Evolutionary conservation across 805 yeast genomes (phyloP), one percentile per base, ranked within the genome.

Genomic region (Deakozyma indianensis): DNA sequence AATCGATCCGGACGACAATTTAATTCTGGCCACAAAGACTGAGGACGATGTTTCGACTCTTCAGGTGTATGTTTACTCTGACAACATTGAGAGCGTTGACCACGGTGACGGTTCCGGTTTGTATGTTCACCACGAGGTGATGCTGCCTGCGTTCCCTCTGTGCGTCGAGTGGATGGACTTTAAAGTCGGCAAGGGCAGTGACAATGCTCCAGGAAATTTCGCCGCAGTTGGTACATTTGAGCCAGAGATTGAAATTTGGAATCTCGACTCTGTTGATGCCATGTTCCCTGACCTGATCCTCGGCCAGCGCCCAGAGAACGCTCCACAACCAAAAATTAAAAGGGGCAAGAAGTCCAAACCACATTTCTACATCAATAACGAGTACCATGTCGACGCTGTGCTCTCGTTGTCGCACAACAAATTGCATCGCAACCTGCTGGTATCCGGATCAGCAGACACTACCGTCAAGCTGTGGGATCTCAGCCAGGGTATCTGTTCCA

Each of bases 181-280:
- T 61, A 72, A 69, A 50, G 90, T 94, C 25, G 66, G 66, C 14
- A 54, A 63, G 14, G 67, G 68, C 28, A 67, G 67, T 38, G 65
- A 64, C 21, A 63, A 63, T 25, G 73, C 76, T 49, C 65, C 78
- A 24, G 96, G 94, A 9, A 92, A 87, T 64, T 87, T 85, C 64
- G 97, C 94, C 1, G 98, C 98, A 14, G 70, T 92, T 52, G 97
- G 97, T 59, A 84, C 97, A 1, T 90, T 92, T 61, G 97, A 90
- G 55, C 98, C 98, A 35, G 94, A 83, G 59, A 90, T 92, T 63
- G 98, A 92, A 66, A 74, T 92, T 50, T 92, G 97, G 97, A 87
- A 92, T 63, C 69, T 92, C 56, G 98, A 92, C 61, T 78, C 81
- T 51, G 70, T 90, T 28, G 97, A 92, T 54, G 86, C 86, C 57